Evolutionary conservation across 179 eudicot species (phyloP), one percentile per base, ranked within the genome.

Genomic region (Silene coronaria): DNA sequence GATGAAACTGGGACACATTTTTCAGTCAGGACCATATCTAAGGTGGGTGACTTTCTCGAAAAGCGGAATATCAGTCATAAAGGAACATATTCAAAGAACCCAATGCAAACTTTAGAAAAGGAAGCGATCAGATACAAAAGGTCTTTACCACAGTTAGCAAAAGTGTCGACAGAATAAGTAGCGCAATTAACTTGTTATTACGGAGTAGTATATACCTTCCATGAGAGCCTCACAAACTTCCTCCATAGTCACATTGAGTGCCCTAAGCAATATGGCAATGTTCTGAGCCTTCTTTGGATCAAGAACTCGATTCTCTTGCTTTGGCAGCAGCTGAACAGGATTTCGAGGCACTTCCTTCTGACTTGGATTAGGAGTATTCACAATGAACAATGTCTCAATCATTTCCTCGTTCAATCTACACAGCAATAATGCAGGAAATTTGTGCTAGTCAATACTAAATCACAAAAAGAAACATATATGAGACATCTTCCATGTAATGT

Each of bases 231-330:
- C 96, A 67, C 97, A 92, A 79, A 95, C 92, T 86, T 92, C 97
- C 80, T 95, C 97, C 59, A 85, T 82, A 2, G 97, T 92, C 72
- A 95, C 96, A 85, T 87, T 81, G 57, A 90, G 85, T 4, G 99
- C 99, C 86, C 97, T 91, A 32, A 95, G 76, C 75, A 86, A 83
- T 65, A 95, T 95, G 16, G 99, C 97, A 85, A 95, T 91, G 79
- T 95, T 95, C 76, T 95, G 99, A n/a, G 99, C 90, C 81, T 95
- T 95, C 88, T 91, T 95, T 1, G 93, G 95, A 86, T 95, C 97
- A 75, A 95, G 97, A 57, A 95, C 96, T 69, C 87, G 73, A 78
- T 83, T 87, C 77, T 92, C 97, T 82, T 86, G 92, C 57, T 70
- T 80, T 14, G 87, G 82, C 8, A 80, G 80, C 19, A 85, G 86